A percentile compares a stretch with the other conserved stretches of the same genome.
phyloP scores from a whole-genome alignment of 805 yeast genomes.

The Schwanniomyces sp. region DNA sequence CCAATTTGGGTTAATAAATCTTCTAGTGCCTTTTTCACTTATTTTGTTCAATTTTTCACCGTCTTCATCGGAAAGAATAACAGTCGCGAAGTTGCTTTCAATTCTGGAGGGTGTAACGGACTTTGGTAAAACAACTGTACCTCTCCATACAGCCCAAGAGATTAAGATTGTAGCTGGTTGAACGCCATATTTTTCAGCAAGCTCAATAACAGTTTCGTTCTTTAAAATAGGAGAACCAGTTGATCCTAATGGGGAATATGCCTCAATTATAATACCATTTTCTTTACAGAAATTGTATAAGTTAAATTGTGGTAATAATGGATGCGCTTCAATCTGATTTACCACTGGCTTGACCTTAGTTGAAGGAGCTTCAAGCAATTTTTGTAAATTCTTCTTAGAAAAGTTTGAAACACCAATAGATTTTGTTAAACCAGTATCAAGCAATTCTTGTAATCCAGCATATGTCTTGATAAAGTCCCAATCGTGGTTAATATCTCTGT shows the following conservation, averaged over 20 bases:
- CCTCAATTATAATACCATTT: slow-evolving; percentile 46
- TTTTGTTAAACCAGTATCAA: slow-evolving; percentile 51
- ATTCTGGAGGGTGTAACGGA: slow-evolving; percentile 28
- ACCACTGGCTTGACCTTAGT: slow-evolving; percentile 62
- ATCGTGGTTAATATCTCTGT: slow-evolving; percentile 28
- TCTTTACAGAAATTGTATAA: slow-evolving; percentile 52
- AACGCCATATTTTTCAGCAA: slow-evolving; percentile 22
- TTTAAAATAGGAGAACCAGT: slow-evolving; percentile 23
- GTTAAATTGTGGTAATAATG: slow-evolving; percentile 41
- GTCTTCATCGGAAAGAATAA: slow-evolving; percentile 36
- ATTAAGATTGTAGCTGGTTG: slow-evolving; percentile 23
- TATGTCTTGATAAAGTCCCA: slow-evolving; percentile 56
- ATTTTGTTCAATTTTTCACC: slow-evolving; percentile 31
- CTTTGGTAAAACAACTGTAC: slow-evolving; percentile 28
- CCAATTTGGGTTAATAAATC: slow-evolving; percentile 32
- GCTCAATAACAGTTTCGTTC: slow-evolving; percentile 14
- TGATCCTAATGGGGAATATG: slow-evolving; percentile 78
- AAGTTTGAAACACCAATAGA: slow-evolving; percentile 81
- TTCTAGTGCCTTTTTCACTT: slow-evolving; percentile 23
- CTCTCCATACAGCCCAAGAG: slow-evolving; percentile 29
- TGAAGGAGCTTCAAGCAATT: slow-evolving; percentile 45
- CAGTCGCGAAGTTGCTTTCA: slow-evolving; percentile 31
- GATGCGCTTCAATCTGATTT: slow-evolving; percentile 75
- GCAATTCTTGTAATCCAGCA: slow-evolving; percentile 54
- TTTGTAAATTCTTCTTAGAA: slow-evolving; percentile 43